phyloP scores from a whole-genome alignment of 176 grass and related monocot genomes.

The Lolium multiflorum region DNA sequence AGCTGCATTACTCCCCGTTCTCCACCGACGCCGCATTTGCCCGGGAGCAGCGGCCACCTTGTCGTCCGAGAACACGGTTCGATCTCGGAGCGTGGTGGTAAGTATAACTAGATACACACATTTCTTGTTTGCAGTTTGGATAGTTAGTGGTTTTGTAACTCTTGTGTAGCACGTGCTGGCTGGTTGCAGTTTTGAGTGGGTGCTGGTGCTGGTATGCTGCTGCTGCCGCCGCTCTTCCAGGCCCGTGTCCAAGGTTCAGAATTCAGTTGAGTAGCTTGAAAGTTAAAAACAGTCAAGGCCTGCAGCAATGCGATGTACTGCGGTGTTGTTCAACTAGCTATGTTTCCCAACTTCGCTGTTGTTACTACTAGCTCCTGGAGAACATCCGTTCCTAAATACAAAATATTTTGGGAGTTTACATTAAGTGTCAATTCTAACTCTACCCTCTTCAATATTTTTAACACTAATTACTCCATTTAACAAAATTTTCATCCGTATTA shows the following conservation, averaged over 20 bases:
- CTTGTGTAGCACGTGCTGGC: background rate
- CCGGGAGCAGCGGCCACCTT: background rate
- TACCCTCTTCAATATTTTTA: no score
- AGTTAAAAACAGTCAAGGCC: background rate
- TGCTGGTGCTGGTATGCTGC: background rate
- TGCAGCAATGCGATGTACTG: no score
- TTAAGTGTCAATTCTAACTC: no score
- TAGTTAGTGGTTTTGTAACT: background rate
- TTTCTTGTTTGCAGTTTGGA: background rate
- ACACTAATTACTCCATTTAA: no score
- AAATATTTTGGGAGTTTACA: no score
- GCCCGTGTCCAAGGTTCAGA: background rate
- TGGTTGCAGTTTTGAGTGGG: constrained; percentile 8
- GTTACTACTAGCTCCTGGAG: no score
- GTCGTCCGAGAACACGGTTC: background rate
- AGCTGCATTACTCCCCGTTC: background rate
- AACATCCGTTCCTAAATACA: no score
- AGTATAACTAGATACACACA: background rate
- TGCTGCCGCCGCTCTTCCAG: background rate
- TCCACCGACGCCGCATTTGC: background rate
- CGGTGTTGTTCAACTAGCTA: no score
- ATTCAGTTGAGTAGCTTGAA: no score
- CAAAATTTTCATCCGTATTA: no score
- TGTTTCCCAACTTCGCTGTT: no score
- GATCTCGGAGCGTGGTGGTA: constrained; percentile 25